Conservation (phyloP, 306 rosid species). For the Cyclanthera cordifolia region DNA sequence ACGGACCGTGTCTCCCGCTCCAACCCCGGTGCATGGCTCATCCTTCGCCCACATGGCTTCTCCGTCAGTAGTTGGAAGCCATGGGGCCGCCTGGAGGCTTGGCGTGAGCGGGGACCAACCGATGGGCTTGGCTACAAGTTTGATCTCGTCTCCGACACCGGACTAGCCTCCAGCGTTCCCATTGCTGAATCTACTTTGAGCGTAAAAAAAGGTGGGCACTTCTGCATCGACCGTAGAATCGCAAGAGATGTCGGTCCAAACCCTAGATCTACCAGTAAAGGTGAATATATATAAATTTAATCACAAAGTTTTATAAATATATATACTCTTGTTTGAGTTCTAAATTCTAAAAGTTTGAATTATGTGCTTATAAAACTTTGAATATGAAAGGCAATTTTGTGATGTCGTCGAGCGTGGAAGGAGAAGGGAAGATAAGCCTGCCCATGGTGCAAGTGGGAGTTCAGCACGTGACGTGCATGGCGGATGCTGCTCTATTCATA, state of each 20-base stretch:
- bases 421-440: conserved; percentile 73
- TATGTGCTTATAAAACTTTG: neutral
- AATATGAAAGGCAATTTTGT: conserved; percentile 44
- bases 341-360: neutral
- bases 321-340: neutral
- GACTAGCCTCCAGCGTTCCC: conserved; percentile 38
- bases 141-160: conserved; percentile 53
- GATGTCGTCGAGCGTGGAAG: conserved; percentile 73
- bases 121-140: conserved; percentile 87
- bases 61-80: conserved; percentile 77
- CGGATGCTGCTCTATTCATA: conserved; percentile 81
- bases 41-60: conserved; percentile 66
- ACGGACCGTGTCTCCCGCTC: conserved; percentile 73
- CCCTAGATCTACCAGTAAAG: neutral
- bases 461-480: conserved; percentile 82
- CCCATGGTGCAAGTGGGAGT: conserved; percentile 77
- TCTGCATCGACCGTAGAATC: conserved; percentile 48
- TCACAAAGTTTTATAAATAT: neutral
- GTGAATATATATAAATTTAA: neutral
- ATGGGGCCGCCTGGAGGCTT: conserved; percentile 88
- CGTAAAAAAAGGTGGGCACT: conserved; percentile 60
- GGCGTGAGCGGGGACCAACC: conserved; percentile 70
- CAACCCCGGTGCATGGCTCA: conserved; percentile 91
- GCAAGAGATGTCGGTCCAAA: neutral
- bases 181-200: conserved; percentile 72